These are phyloP conservation scores for Verticillium tricorpus DNA, from an alignment of 2,329 filamentous ascomycete genomes.

Conservation along the genomic window DNA sequence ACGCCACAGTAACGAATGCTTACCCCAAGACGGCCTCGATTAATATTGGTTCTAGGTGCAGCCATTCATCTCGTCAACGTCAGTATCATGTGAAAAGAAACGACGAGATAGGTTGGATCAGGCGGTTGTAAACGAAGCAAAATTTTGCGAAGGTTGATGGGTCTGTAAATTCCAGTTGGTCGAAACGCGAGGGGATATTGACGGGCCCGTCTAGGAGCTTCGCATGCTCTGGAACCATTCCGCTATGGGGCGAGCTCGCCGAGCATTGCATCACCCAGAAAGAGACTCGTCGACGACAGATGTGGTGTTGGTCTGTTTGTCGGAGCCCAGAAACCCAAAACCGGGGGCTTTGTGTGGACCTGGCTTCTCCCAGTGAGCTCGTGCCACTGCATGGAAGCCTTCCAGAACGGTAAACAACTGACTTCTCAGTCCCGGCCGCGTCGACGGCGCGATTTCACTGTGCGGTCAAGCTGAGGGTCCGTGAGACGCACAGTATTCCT, in stretches of 20 bases:
- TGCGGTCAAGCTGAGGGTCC: not conserved
- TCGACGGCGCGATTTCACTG: not conserved
- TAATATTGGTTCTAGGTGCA: not conserved
- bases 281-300: not conserved
- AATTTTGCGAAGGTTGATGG: not conserved
- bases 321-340: not conserved
- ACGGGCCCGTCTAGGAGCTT: not conserved
- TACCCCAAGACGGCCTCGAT: not conserved
- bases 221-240: not conserved
- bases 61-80: too few relatives aligned
- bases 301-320: too few relatives aligned
- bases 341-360: not conserved
- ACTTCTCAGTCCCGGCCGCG: not conserved
- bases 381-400: constrained; percentile 3
- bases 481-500: not conserved
- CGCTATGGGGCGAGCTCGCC: not conserved
- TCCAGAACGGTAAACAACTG: not conserved
- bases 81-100: too few relatives aligned
- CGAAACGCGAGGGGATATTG: not conserved
- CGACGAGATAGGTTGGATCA: not conserved
- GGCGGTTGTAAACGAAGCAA: not conserved
- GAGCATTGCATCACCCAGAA: not conserved
- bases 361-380: not conserved
- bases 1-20: not conserved
- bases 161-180: not conserved